These are phyloP conservation scores for Shiraia bambusicola DNA, from an alignment of 2,329 filamentous ascomycete species.

Conservation along the genomic window DNA sequence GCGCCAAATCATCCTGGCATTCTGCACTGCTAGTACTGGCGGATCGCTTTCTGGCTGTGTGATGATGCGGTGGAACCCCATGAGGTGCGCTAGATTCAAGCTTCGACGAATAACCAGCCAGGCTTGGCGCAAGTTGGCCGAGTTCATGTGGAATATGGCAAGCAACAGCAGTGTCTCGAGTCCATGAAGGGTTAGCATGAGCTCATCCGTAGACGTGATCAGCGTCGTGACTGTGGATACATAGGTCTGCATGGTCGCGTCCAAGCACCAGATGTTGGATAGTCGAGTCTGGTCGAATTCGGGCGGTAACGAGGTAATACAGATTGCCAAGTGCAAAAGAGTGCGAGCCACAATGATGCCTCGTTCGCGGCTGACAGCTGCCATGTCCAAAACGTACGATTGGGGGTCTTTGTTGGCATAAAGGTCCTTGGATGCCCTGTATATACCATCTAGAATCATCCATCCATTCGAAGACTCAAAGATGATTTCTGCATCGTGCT, in stretches of 20 bases:
- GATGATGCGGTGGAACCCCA: conserved; percentile 42
- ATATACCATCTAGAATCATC: conserved; percentile 35
- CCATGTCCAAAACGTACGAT: conserved; percentile 39
- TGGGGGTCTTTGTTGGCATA: conserved; percentile 35
- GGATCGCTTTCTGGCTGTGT: conserved; percentile 19
- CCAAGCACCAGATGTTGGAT: conserved; percentile 34
- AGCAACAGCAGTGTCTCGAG: conserved; percentile 37
- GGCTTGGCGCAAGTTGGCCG: conserved; percentile 33
- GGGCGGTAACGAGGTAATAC: conserved; percentile 36
- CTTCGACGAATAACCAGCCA: conserved; percentile 39
- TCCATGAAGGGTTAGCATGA: conserved; percentile 39
- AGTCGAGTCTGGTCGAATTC: conserved; percentile 34
- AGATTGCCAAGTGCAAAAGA: conserved; percentile 38
- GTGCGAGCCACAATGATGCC: conserved; percentile 38
- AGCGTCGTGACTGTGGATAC: conserved; percentile 33
- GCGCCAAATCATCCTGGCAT: conserved; percentile 34
- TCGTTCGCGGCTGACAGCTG: conserved; percentile 29
- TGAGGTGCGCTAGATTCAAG: conserved; percentile 39
- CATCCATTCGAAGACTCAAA: conserved; percentile 41
- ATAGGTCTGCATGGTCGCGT: conserved; percentile 37
- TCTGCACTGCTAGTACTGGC: conserved; percentile 27
- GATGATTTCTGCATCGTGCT: conserved; percentile 40
- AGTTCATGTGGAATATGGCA: conserved; percentile 34
- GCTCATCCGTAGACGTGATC: conserved; percentile 36
- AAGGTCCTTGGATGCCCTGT: conserved; percentile 32